These are phyloP conservation scores for Penicillium herquei DNA, from an alignment of 495 filamentous ascomycete genomes.

Conservation along the genomic window DNA sequence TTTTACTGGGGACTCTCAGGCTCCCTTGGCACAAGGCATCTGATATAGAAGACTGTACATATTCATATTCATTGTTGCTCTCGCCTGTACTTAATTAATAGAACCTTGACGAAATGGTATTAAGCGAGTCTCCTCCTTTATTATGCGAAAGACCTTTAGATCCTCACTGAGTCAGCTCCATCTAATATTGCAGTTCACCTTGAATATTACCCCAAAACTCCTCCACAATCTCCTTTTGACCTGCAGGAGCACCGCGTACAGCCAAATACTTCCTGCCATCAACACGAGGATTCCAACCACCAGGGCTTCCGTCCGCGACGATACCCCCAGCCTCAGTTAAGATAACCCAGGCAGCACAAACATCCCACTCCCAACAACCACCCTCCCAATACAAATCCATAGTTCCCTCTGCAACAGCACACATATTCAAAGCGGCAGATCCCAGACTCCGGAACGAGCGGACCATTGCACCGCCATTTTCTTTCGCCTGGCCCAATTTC, in stretches of 20 bases:
- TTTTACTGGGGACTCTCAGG: background rate
- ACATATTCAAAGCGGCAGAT: slow-evolving; percentile 80
- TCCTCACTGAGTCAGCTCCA: too few species aligned
- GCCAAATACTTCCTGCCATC: slow-evolving; percentile 79
- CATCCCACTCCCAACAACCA: slow-evolving; percentile 94
- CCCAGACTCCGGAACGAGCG: slow-evolving; percentile 74
- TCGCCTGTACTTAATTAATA: background rate
- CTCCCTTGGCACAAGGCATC: background rate
- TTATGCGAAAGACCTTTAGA: too few species aligned
- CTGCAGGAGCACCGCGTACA: slow-evolving; percentile 59
- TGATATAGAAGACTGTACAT: slow-evolving; percentile 15
- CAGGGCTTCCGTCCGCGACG: slow-evolving; percentile 75
- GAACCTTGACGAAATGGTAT: too few species aligned
- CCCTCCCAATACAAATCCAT: slow-evolving; percentile 91
- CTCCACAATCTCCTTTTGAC: slow-evolving; percentile 73
- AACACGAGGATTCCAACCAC: slow-evolving; percentile 69
- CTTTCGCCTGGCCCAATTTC: slow-evolving; percentile 58
- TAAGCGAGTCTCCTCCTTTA: too few species aligned
- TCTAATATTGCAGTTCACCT: slow-evolving; percentile 32
- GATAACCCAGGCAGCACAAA: slow-evolving; percentile 88
- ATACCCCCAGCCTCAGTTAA: slow-evolving; percentile 80
- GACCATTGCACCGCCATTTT: slow-evolving; percentile 79
- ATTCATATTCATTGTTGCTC: background rate
- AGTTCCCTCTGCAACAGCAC: slow-evolving; percentile 73
- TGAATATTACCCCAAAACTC: slow-evolving; percentile 69